Percentiles rank a stretch among this genome's conserved stretches.
These are phyloP conservation scores for Rhododendron williamsianum DNA, from an alignment of 148 eudicot genomes.

Conservation along the genomic window DNA sequence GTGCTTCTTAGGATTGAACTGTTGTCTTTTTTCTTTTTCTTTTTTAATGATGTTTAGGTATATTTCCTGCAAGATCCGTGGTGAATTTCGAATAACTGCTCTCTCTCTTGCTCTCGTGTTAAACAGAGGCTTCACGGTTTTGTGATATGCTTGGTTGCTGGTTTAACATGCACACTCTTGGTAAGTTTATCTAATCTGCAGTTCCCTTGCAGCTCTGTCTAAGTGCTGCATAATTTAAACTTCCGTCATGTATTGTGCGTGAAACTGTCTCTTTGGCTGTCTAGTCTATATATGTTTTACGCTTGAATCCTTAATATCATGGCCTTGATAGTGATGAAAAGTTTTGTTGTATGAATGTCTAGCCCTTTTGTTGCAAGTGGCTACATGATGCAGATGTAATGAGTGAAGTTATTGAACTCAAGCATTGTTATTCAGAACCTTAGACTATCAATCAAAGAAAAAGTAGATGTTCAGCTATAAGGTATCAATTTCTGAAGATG, in stretches of 20 bases:
- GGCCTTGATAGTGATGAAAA: neutral
- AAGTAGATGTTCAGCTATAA: neutral
- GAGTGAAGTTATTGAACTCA: neutral
- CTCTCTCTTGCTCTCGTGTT: slow-evolving; percentile 10
- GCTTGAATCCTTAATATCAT: neutral
- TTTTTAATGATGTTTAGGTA: neutral
- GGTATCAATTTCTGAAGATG: neutral
- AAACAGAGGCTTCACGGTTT: slow-evolving; percentile 86
- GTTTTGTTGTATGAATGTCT: neutral
- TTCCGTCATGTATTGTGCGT: neutral
- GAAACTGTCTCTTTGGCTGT: neutral
- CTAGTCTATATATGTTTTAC: neutral
- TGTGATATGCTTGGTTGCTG: slow-evolving; percentile 80
- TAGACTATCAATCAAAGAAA: neutral
- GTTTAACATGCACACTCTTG: slow-evolving; percentile 83
- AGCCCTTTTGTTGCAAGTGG: neutral
- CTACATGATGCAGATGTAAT: neutral
- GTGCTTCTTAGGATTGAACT: neutral
- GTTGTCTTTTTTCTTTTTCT: neutral
- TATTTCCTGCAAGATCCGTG: neutral
- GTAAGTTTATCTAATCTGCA: slow-evolving; percentile 38
- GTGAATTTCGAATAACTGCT: neutral
- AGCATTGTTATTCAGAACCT: neutral
- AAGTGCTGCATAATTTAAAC: neutral
- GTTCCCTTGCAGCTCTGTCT: neutral